Evolutionary conservation across 257 asterid genomes (phyloP).

Genomic region (Plectranthus barbatus): DNA sequence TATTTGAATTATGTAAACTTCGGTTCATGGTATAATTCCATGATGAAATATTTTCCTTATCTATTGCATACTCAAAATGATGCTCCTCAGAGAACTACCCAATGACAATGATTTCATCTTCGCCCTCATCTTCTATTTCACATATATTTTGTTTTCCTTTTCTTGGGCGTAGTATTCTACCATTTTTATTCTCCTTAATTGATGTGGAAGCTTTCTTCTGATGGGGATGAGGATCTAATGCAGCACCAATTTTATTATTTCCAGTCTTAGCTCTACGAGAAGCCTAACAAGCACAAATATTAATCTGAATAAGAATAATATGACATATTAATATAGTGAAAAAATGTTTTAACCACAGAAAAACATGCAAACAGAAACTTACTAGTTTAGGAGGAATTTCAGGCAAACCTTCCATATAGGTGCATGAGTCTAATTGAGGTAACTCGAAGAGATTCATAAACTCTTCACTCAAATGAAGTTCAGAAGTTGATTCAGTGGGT

Average conservation of each 20-base stretch:
- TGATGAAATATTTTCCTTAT: conserved; percentile 29
- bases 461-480: conserved; percentile 34
- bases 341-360: too few relatives aligned
- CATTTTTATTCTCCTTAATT: conserved; percentile 28
- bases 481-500: conserved; percentile 32
- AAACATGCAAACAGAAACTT: too few relatives aligned
- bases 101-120: conserved; percentile 28
- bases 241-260: conserved; percentile 18
- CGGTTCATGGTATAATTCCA: too few relatives aligned
- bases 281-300: conserved; percentile 25
- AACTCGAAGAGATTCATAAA: conserved; percentile 22
- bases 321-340: conserved; percentile 3
- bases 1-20: too few relatives aligned
- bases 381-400: conserved; percentile 53
- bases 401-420: conserved; percentile 24
- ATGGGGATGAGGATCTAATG: conserved; percentile 28
- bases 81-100: conserved; percentile 29
- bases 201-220: conserved; percentile 31
- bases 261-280: conserved; percentile 48
- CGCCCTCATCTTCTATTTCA: conserved; percentile 35
- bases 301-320: neutral
- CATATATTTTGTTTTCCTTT: conserved; percentile 16
- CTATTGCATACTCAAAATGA: conserved; percentile 23
- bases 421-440: conserved; percentile 27
- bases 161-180: conserved; percentile 42